Conservation (phyloP, 2,329 filamentous ascomycete species). For the Sporothrix pallida region DNA sequence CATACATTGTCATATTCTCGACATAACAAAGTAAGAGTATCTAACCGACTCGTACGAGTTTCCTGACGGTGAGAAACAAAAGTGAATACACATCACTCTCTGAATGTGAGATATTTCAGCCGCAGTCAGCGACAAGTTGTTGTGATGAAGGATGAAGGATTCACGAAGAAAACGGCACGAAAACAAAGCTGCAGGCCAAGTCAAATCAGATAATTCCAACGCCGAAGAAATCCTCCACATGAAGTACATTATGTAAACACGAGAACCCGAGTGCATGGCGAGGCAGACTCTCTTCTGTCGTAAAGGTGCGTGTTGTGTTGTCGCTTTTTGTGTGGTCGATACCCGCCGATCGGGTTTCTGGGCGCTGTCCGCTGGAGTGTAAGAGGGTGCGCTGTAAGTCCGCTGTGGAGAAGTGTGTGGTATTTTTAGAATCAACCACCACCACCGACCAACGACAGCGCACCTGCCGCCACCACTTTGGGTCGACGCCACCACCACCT, state of each 20-base stretch:
- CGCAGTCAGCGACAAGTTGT: too few relatives aligned
- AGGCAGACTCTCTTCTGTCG: neutral
- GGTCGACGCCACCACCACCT: neutral
- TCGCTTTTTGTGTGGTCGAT: neutral
- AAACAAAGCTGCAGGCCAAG: neutral
- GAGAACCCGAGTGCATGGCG: neutral
- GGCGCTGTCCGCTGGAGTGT: neutral
- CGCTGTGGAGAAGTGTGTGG: neutral
- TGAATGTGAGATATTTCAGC: neutral
- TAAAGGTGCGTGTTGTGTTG: neutral
- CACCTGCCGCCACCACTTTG: neutral
- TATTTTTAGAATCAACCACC: slow-evolving; percentile 17
- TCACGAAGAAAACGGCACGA: neutral
- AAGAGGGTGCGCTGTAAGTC: neutral
- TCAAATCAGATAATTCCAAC: too few relatives aligned
- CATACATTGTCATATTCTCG: neutral
- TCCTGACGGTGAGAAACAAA: neutral
- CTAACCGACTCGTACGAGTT: neutral
- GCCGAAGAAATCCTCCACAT: neutral
- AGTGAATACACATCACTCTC: neutral
- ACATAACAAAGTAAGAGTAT: too few relatives aligned
- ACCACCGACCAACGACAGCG: neutral
- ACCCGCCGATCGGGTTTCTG: neutral
- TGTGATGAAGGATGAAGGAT: too few relatives aligned
- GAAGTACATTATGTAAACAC: neutral